A percentile compares a stretch with the other conserved stretches of the same genome.
These are phyloP conservation scores for Neolentinus lepideus DNA, from an alignment of 1,284 basidiomycete genomes.

Conservation along the genomic window DNA sequence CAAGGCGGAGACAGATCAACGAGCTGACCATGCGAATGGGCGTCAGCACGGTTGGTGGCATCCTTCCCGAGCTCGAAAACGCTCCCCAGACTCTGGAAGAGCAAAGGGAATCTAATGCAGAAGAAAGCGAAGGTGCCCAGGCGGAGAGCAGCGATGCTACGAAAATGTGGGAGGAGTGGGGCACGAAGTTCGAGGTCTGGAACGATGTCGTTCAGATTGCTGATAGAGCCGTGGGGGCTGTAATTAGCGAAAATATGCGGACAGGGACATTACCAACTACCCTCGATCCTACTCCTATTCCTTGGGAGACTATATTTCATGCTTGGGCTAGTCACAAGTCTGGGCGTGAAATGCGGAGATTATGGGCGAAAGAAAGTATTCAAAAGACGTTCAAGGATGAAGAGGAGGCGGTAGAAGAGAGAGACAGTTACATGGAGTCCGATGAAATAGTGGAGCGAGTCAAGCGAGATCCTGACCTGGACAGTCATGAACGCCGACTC, in stretches of 20 bases:
- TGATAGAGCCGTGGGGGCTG: conserved; percentile 63
- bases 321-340: conserved; percentile 56
- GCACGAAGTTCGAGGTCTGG: conserved; percentile 60
- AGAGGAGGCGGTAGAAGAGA: conserved; percentile 32
- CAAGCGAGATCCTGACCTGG: conserved; percentile 68
- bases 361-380: conserved; percentile 53
- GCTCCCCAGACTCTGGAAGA: conserved; percentile 11
- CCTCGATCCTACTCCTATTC: conserved; percentile 50
- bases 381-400: conserved; percentile 30
- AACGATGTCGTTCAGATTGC: conserved; percentile 60
- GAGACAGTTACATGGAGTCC: conserved; percentile 27
- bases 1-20: conserved; percentile 67
- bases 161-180: conserved; percentile 71
- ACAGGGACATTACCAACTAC: conserved; percentile 24
- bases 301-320: conserved; percentile 54
- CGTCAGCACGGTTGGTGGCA: conserved; percentile 66
- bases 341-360: conserved; percentile 42
- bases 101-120: conserved; percentile 7
- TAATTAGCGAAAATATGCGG: conserved; percentile 35
- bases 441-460: conserved; percentile 74
- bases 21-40: conserved; percentile 76
- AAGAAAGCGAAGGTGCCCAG: conserved; percentile 12
- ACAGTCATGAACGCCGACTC: conserved; percentile 70
- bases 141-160: conserved; percentile 16
- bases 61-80: conserved; percentile 36